Percentiles rank a stretch among this genome's conserved stretches.
These are phyloP conservation scores for Peronospora belbahrii DNA, from an alignment of 352 stramenopile species.

Conservation along the genomic window DNA sequence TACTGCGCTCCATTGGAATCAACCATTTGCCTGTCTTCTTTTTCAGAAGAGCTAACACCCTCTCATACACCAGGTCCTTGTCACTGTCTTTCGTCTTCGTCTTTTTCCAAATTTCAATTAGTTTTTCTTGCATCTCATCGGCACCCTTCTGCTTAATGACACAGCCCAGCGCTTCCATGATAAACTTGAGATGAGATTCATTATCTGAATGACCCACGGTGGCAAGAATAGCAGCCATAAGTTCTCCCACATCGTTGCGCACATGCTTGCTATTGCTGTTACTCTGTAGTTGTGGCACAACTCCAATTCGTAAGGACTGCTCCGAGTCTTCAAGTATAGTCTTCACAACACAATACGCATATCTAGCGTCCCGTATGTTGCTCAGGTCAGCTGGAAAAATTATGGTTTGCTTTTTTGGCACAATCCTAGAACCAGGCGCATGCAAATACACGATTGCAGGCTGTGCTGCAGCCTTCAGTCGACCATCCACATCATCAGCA, in stretches of 20 bases:
- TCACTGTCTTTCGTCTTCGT: slow-evolving; percentile 13
- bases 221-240: slow-evolving; percentile 44
- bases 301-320: slow-evolving; percentile 46
- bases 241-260: slow-evolving; percentile 22
- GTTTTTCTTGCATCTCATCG: slow-evolving; percentile 40
- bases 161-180: slow-evolving; percentile 48
- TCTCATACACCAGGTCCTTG: slow-evolving; percentile 17
- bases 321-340: slow-evolving; percentile 58
- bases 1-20: slow-evolving; percentile 15
- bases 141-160: slow-evolving; percentile 47
- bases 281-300: slow-evolving; percentile 40
- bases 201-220: slow-evolving; percentile 46
- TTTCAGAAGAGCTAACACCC: slow-evolving; percentile 16
- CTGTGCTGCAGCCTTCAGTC: slow-evolving; percentile 41
- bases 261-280: slow-evolving; percentile 1
- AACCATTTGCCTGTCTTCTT: slow-evolving; percentile 24
- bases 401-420: slow-evolving; percentile 68
- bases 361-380: slow-evolving; percentile 40
- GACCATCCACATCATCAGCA: slow-evolving; percentile 50
- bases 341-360: slow-evolving; percentile 55
- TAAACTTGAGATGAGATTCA: slow-evolving; percentile 41
- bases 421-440: slow-evolving; percentile 29
- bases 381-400: slow-evolving; percentile 52
- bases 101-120: slow-evolving; percentile 36
- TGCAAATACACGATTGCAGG: slow-evolving; percentile 54